Evolutionary conservation across 306 rosid species (phyloP).

Genomic region (Lagenaria siceraria): DNA sequence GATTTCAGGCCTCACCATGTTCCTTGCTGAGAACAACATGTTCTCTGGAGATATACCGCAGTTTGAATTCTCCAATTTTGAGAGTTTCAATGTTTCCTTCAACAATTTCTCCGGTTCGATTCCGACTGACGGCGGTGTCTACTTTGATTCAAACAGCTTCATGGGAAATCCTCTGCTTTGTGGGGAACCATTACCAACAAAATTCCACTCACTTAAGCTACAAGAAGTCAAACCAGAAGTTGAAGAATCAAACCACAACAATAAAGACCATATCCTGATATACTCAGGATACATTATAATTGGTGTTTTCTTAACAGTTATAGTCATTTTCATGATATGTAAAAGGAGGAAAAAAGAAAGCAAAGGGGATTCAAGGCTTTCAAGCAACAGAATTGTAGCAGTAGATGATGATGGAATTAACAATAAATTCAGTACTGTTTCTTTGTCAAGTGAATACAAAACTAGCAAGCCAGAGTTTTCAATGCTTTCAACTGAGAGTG

Average conservation of each 20-base stretch:
- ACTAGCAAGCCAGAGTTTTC: conserved; percentile 37
- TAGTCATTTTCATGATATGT: conserved; percentile 25
- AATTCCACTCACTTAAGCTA: conserved; percentile 17
- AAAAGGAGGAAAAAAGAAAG: conserved; percentile 25
- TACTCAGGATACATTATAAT: conserved; percentile 51
- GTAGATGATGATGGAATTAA: conserved; percentile 14
- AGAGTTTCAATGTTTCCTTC: conserved; percentile 38
- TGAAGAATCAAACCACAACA: conserved; percentile 9
- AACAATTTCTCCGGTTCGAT: conserved; percentile 42
- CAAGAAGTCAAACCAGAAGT: conserved; percentile 15
- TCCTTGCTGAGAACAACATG: conserved; percentile 50
- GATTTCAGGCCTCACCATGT: conserved; percentile 47
- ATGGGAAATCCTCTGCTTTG: conserved; percentile 53
- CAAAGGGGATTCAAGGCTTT: conserved; percentile 18
- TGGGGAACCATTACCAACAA: conserved; percentile 36
- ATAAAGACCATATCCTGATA: conserved; percentile 24
- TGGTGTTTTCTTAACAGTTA: conserved; percentile 22
- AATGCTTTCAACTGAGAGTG: conserved; percentile 32
- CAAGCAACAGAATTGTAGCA: conserved; percentile 11
- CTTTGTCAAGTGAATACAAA: conserved; percentile 33
- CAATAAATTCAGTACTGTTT: conserved; percentile 9
- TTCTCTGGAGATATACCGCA: conserved; percentile 37
- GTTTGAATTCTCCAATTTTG: conserved; percentile 45
- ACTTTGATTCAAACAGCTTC: conserved; percentile 33
- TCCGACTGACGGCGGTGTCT: conserved; percentile 24